A percentile compares a stretch with the other conserved stretches of the same genome.
These are phyloP conservation scores for Abrus precatorius DNA, from an alignment of 306 rosid species.

Conservation along the genomic window DNA sequence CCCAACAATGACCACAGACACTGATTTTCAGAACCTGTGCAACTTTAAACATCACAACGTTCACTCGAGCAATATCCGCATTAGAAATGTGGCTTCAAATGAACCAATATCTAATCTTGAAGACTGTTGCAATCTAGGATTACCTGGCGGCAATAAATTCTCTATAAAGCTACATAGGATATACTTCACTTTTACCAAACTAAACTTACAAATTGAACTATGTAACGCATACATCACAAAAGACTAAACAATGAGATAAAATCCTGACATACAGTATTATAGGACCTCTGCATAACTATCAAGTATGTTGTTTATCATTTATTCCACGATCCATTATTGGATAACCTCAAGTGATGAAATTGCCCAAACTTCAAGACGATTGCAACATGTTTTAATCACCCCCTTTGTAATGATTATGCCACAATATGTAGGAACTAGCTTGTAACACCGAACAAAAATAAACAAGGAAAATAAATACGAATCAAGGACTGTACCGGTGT, in stretches of 20 bases:
- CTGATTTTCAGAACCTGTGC: conserved; percentile 20
- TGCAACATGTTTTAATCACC: background rate
- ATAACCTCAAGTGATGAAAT: background rate
- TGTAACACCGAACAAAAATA: conserved; percentile 38
- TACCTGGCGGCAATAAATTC: conserved; percentile 14
- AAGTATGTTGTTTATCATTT: background rate
- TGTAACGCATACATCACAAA: conserved; percentile 4
- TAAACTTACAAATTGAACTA: background rate
- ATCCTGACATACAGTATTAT: conserved; percentile 14
- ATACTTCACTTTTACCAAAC: background rate
- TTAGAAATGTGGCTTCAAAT: conserved; percentile 13
- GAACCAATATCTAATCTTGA: conserved; percentile 3
- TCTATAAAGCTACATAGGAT: background rate
- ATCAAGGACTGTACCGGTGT: conserved; percentile 75
- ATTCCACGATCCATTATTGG: background rate
- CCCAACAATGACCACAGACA: conserved; percentile 17
- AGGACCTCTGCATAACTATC: background rate
- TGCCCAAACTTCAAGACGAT: background rate
- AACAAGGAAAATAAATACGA: conserved; percentile 29
- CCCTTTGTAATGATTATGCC: background rate
- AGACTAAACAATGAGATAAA: conserved; percentile 1
- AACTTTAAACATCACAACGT: conserved; percentile 11
- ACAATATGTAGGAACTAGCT: conserved; percentile 9
- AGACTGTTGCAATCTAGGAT: background rate
- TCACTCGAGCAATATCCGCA: background rate